Evolutionary conservation across 768 basidiomycete species (phyloP), one percentile per base, ranked within the genome.

Genomic region (Lactarius vividus): DNA sequence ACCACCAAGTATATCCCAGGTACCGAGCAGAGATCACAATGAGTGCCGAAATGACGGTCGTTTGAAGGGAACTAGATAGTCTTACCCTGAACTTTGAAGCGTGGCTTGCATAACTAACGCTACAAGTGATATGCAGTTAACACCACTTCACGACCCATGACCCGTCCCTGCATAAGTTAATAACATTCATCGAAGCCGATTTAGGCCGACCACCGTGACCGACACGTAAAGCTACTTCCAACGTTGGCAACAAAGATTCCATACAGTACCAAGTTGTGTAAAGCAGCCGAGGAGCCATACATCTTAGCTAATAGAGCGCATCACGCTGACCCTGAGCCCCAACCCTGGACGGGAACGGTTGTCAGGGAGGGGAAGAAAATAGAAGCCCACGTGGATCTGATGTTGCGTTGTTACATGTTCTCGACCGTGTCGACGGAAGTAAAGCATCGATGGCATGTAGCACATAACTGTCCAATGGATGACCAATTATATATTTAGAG

Each of bases 111-210:
- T 23, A 46, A 44, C 8, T n/a, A n/a, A 20, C 42, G 44, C 20
- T 44, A 39, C 37, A 10, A 46, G n/a, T 46, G n/a, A n/a, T 23
- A 15, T 23, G n/a, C 44, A 5, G 39, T 13, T 16, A 8, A 46
- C 44, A 20, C 44, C 10, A 46, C 20, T 44, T n/a, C n/a, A 1
- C 7, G 13, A 39, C 37, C 11, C 35, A 35, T 39, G 5, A 4
- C 37, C 37, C 37, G 37, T 35, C 37, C 37, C 37, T 40, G 39
- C 39, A 40, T 18, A 83, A 33, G 35, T 35, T 75, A 60, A 82
- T 64, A 81, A 79, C 37, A 81, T 62, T 82, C 81, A 83, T 59
- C 74, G 72, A 49, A 82, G 44, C 59, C 83, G 72, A 64, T 83
- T 82, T 7, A 78, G 75, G 26, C 82, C 68, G 67, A 83, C 76